Evolutionary conservation across 2,329 filamentous ascomycete species (phyloP).

Genomic region (Exophiala mesophila): DNA sequence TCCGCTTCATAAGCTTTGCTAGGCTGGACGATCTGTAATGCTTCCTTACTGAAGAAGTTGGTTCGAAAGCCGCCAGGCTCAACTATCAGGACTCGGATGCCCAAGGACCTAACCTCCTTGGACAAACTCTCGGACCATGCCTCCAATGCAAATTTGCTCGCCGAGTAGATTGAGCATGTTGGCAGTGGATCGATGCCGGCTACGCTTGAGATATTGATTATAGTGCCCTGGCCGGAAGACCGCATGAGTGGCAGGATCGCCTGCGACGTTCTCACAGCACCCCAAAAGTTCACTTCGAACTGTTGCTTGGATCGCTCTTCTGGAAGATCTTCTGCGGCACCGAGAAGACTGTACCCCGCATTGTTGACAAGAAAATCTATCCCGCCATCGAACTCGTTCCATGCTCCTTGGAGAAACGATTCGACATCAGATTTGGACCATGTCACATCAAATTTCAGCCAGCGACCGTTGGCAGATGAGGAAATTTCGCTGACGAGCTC

Average conservation of each 20-base stretch:
- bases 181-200: conserved; percentile 27
- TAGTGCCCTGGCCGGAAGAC: conserved; percentile 9
- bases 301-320: conserved; percentile 14
- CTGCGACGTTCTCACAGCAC: conserved; percentile 14
- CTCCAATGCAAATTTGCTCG: conserved; percentile 40
- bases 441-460: conserved; percentile 20
- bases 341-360: conserved; percentile 24
- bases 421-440: conserved; percentile 15
- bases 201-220: conserved; percentile 22
- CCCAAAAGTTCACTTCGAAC: conserved; percentile 26
- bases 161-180: conserved; percentile 29
- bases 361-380: conserved; percentile 30
- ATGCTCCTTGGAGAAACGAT: conserved; percentile 10
- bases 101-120: conserved; percentile 34
- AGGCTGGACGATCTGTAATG: conserved; percentile 10
- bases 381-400: conserved; percentile 11
- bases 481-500: conserved; percentile 15
- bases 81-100: conserved; percentile 37
- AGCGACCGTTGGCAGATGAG: conserved; percentile 6
- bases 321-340: conserved; percentile 23
- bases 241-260: conserved; percentile 20
- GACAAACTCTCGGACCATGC: conserved; percentile 37
- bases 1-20: conserved; percentile 6
- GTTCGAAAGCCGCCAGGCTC: conserved; percentile 43
- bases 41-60: conserved; percentile 33